Conservation (phyloP, 164 flowering plant species). For the Chimonanthus praecox region DNA sequence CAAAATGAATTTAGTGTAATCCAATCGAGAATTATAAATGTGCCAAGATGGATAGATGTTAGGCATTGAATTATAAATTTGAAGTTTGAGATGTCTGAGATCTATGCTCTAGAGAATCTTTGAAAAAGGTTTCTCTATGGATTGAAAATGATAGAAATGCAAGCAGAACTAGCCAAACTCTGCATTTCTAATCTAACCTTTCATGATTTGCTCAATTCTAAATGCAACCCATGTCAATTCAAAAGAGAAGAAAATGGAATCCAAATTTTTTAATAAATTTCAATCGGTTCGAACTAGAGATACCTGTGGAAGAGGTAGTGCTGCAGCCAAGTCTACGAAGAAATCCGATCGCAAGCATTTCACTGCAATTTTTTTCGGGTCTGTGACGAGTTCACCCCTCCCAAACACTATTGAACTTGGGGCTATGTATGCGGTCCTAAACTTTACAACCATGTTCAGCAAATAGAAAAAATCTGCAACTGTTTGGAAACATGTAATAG, state of each 20-base stretch:
- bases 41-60: too few relatives aligned
- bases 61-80: too few relatives aligned
- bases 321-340: slow-evolving; percentile 62
- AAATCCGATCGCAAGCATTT: slow-evolving; percentile 73
- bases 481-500: slow-evolving; percentile 62
- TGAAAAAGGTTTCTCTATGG: too few relatives aligned
- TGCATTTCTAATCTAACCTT: background rate
- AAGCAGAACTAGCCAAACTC: too few relatives aligned
- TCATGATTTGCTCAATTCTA: background rate
- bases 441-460: slow-evolving; percentile 60
- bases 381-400: slow-evolving; percentile 87
- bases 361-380: slow-evolving; percentile 60
- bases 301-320: slow-evolving; percentile 93
- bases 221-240: background rate
- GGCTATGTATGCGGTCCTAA: slow-evolving; percentile 72
- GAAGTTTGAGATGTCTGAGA: too few relatives aligned
- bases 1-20: too few relatives aligned
- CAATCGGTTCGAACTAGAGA: background rate
- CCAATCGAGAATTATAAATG: too few relatives aligned
- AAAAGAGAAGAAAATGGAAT: background rate
- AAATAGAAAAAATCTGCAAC: slow-evolving; percentile 67
- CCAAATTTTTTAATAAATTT: too few relatives aligned
- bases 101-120: too few relatives aligned
- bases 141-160: too few relatives aligned
- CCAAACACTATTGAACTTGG: slow-evolving; percentile 81